Evolutionary conservation across 345 rosid genomes (phyloP).

Genomic region (Kandelia obovata): DNA sequence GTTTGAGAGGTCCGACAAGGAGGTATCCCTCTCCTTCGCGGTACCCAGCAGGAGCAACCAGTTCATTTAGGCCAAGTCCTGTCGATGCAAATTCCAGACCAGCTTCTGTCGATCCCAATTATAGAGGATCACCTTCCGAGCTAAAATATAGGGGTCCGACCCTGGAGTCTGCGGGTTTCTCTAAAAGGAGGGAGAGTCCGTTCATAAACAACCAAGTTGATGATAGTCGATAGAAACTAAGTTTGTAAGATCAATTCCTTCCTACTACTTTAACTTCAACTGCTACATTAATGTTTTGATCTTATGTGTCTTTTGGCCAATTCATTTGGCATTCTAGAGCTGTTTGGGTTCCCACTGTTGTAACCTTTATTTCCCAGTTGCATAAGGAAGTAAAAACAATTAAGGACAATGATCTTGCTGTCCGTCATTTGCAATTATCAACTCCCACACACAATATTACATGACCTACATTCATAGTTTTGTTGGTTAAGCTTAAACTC

Average conservation of each 20-base stretch:
- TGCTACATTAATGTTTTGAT: slow-evolving; percentile 9
- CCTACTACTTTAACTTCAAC: slow-evolving; percentile 2
- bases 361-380: slow-evolving; percentile 15
- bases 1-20: slow-evolving; percentile 45
- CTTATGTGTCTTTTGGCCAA: background rate
- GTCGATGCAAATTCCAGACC: slow-evolving; percentile 53
- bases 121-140: slow-evolving; percentile 49
- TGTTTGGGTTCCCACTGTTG: slow-evolving; percentile 24
- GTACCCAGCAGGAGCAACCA: slow-evolving; percentile 55
- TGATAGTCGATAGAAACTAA: slow-evolving; percentile 46
- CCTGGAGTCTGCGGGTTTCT: slow-evolving; percentile 52
- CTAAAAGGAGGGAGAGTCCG: slow-evolving; percentile 61
- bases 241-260: slow-evolving; percentile 11
- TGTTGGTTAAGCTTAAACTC: too few relatives aligned
- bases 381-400: slow-evolving; percentile 3
- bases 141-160: slow-evolving; percentile 57
- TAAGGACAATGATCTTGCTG: slow-evolving; percentile 8
- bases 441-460: too few relatives aligned
- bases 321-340: slow-evolving; percentile 14
- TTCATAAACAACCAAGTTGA: slow-evolving; percentile 53
- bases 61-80: slow-evolving; percentile 58
- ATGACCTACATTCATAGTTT: too few relatives aligned
- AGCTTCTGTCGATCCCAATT: slow-evolving; percentile 49
- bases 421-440: background rate
- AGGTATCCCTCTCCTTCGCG: slow-evolving; percentile 64